phyloP scores from a whole-genome alignment of 208 protist genomes.

The Trypanosoma grayi region DNA sequence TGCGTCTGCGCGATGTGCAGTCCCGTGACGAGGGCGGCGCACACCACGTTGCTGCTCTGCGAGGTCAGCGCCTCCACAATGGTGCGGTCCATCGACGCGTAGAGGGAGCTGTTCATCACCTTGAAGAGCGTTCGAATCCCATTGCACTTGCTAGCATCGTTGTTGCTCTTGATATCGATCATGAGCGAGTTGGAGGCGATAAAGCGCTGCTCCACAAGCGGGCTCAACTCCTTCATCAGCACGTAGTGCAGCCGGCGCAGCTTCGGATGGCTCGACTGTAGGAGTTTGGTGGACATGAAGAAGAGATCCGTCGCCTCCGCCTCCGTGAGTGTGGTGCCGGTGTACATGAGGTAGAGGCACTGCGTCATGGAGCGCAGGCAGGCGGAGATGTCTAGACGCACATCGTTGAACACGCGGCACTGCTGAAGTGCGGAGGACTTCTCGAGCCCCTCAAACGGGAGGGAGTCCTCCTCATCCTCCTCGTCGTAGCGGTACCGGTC shows the following conservation, averaged over 20 bases:
- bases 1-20: conserved; percentile 92
- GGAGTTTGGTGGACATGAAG: conserved; percentile 98
- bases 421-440: conserved; percentile 95
- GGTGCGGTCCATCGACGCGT: conserved; percentile 95
- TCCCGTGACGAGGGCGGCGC: conserved; percentile 96
- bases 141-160: conserved; percentile 92
- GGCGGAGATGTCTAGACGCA: conserved; percentile 79
- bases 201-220: conserved; percentile 94
- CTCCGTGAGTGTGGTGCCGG: conserved; percentile 90
- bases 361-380: conserved; percentile 93
- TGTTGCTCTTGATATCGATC: conserved; percentile 96
- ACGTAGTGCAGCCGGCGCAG: conserved; percentile 98
- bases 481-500: conserved; percentile 55
- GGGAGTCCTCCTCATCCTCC: conserved; percentile 72
- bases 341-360: conserved; percentile 94
- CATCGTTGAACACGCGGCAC: conserved; percentile 94
- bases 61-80: conserved; percentile 98
- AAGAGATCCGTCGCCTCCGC: conserved; percentile 97
- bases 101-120: conserved; percentile 96
- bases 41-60: conserved; percentile 92
- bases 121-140: conserved; percentile 94
- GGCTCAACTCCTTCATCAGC: conserved; percentile 97
- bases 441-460: conserved; percentile 93
- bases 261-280: conserved; percentile 94
- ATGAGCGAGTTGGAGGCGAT: conserved; percentile 97